Evolutionary conservation across 1,284 basidiomycete genomes (phyloP).

Genomic region (Ceratobasidium sp.): DNA sequence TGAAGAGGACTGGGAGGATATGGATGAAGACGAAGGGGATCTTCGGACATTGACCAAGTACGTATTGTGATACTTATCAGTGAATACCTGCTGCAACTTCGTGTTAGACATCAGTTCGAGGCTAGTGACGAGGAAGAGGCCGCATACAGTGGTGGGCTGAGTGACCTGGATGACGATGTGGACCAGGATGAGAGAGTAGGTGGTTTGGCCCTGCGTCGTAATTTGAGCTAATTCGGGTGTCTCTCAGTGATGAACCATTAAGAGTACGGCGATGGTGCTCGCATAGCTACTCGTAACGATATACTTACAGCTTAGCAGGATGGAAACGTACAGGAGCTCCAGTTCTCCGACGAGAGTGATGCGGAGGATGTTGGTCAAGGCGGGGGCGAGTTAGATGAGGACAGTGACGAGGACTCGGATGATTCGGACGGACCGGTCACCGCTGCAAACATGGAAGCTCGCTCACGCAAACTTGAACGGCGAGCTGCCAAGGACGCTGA

Average conservation of each 20-base stretch:
- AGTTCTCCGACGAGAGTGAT: slow-evolving; percentile 60
- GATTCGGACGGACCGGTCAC: slow-evolving; percentile 67
- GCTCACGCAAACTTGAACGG: slow-evolving; percentile 73
- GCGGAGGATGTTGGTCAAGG: slow-evolving; percentile 47
- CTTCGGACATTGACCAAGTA: slow-evolving; percentile 6
- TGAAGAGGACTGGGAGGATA: slow-evolving; percentile 60
- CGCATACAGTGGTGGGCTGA: slow-evolving; percentile 42
- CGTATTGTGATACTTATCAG: slow-evolving; percentile 34
- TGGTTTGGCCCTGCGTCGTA: slow-evolving; percentile 44
- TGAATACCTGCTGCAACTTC: slow-evolving; percentile 17
- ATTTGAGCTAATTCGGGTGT: background rate
- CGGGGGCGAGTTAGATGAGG: slow-evolving; percentile 54
- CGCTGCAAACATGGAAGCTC: slow-evolving; percentile 76
- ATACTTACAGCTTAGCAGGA: slow-evolving; percentile 40
- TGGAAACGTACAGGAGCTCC: slow-evolving; percentile 63
- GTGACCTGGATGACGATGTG: slow-evolving; percentile 58
- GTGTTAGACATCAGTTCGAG: slow-evolving; percentile 56
- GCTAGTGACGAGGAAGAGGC: slow-evolving; percentile 60
- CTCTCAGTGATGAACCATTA: slow-evolving; percentile 7
- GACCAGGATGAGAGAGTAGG: slow-evolving; percentile 53
- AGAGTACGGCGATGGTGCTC: background rate
- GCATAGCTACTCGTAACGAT: slow-evolving; percentile 19
- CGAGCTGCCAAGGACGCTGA: slow-evolving; percentile 69
- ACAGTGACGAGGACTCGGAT: slow-evolving; percentile 48
- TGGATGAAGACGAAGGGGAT: slow-evolving; percentile 57